Evolutionary conservation across 257 asterid genomes (phyloP).

Genomic region (Solanum arcanum): DNA sequence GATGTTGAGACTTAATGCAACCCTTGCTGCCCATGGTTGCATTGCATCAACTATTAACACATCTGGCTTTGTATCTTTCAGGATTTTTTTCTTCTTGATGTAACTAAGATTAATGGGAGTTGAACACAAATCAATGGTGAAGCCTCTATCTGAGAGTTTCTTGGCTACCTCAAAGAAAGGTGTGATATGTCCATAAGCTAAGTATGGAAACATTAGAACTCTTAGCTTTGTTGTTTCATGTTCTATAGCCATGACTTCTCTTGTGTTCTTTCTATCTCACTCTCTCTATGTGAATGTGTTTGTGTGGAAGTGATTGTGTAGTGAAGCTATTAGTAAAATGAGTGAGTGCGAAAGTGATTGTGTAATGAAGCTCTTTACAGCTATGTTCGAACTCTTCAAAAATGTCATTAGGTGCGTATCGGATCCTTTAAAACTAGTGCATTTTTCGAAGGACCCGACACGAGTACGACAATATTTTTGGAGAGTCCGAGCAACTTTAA

Average conservation of each 20-base stretch:
- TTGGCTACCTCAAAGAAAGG: constrained; percentile 35
- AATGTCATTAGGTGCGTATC: no score
- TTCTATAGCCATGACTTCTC: not conserved
- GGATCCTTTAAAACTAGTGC: no score
- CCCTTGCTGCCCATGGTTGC: constrained; percentile 16
- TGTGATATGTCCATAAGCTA: constrained; percentile 28
- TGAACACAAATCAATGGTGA: not conserved
- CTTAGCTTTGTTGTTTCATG: not conserved
- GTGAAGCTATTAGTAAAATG: no score
- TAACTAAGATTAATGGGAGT: constrained; percentile 18
- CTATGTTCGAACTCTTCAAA: no score
- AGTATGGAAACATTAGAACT: constrained; percentile 1
- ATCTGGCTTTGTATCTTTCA: constrained; percentile 20
- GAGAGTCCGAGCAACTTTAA: no score
- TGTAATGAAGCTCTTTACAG: not conserved
- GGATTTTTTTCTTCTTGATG: constrained; percentile 8
- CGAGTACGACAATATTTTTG: no score
- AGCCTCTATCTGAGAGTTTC: constrained; percentile 15
- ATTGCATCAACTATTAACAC: constrained; percentile 22
- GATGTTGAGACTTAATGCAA: constrained; percentile 2
- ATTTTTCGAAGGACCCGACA: no score
- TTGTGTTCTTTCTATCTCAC: not conserved
- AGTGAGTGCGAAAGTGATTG: not conserved
- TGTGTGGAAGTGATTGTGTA: not conserved
- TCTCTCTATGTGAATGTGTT: not conserved